Evolutionary conservation across 2,329 filamentous ascomycete genomes (phyloP), one percentile per base, ranked within the genome.

Genomic region (Fusarium gaditjirri): DNA sequence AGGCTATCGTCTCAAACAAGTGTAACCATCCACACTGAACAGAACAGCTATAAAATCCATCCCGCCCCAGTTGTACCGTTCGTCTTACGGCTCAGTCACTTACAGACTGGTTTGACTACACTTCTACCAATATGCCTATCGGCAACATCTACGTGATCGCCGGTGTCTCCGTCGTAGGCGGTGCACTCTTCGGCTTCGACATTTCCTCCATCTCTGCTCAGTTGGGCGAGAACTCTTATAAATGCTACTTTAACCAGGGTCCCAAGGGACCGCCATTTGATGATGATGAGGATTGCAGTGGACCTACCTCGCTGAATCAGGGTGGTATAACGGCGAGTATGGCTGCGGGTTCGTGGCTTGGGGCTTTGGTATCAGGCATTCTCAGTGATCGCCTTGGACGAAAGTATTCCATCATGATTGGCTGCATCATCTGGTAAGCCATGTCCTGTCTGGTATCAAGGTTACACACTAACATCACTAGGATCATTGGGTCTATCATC

Each of bases 251-350:
- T 71, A 82, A 82, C 58, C 78, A 82, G 33, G 80, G 80, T 1
- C 78, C 78, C 8, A 67, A 78, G 2, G 78, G 79, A 0, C 80
- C 80, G 2, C 80, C 80, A 1, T 80, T 77, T 44, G 73, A 61
- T 17, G 50, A 80, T 10, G 72, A 76, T 31, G 11, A 53, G 3
- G 64, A 75, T 12, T 82, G 81, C 36, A 79, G 78, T 43, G 81
- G 81, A 7, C 81, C 80, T 13, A 72, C 82, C 73, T 69, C 85
- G 76, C 56, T 85, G 23, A 80, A 81, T 16, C 86, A 88, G 71
- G 86, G 86, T 33, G 86, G 85, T 43, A 88, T 88, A 70, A 86
- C 85, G 1, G 85, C 86, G 21, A 82, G 85, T 58, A 84, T 88
- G 73, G 85, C 86, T 4, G 86, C 84, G 35, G 86, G 86, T 7